phyloP scores from a whole-genome alignment of 257 asterid genomes.

The Rehmannia glutinosa region DNA sequence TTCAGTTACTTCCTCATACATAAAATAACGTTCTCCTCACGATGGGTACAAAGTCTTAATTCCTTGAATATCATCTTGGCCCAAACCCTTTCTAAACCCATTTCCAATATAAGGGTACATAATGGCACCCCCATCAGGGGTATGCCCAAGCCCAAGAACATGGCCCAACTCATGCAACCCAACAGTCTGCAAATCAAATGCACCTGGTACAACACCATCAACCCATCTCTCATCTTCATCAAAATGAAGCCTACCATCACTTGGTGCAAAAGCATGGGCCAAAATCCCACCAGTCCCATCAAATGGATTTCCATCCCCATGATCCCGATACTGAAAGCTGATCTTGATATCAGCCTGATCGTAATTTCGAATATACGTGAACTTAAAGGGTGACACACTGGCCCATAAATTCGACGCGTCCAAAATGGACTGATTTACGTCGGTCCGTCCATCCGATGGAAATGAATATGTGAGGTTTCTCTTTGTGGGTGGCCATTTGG shows the following conservation, averaged over 20 bases:
- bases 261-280: background rate
- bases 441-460: background rate
- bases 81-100: background rate
- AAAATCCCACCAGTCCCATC: background rate
- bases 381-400: background rate
- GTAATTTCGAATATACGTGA: background rate
- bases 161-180: slow-evolving; percentile 20
- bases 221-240: slow-evolving; percentile 4
- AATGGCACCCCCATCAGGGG: background rate
- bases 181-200: background rate
- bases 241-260: slow-evolving; percentile 12
- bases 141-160: slow-evolving; percentile 17
- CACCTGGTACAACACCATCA: background rate
- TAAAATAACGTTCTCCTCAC: background rate
- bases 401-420: background rate
- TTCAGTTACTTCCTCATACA: no score
- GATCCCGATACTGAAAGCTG: background rate
- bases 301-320: slow-evolving; percentile 4
- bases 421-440: background rate
- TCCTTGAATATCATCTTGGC: background rate
- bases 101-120: background rate
- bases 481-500: no score
- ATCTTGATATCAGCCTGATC: background rate
- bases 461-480: no score
- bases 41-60: background rate